These are phyloP conservation scores for Cnidoscolus chayamansa DNA, from an alignment of 441 rosid genomes.

Conservation along the genomic window DNA sequence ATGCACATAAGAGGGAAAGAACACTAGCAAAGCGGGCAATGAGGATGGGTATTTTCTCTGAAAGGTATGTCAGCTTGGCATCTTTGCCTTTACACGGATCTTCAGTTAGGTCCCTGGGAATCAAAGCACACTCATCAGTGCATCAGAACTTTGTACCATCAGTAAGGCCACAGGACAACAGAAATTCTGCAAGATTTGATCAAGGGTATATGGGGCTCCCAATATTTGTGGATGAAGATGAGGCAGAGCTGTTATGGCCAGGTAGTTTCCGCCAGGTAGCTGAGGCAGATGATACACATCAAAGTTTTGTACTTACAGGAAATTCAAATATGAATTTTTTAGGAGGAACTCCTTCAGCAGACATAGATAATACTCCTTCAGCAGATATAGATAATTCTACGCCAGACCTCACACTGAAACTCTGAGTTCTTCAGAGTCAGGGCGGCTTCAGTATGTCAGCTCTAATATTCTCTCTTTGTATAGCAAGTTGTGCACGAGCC, in stretches of 20 bases:
- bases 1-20: conserved; percentile 54
- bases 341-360: conserved; percentile 22
- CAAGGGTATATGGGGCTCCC: conserved; percentile 32
- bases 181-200: conserved; percentile 28
- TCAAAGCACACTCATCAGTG: conserved; percentile 45
- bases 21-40: conserved; percentile 47
- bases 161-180: conserved; percentile 26
- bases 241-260: conserved; percentile 45
- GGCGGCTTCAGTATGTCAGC: conserved; percentile 2
- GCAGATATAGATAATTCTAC: conserved; percentile 29
- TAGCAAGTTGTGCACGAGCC: conserved; percentile 15
- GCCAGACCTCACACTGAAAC: conserved; percentile 46
- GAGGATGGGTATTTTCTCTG: conserved; percentile 44
- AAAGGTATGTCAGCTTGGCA: conserved; percentile 38
- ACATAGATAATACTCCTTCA: conserved; percentile 26
- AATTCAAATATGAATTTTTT: conserved; percentile 32
- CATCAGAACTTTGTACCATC: conserved; percentile 33
- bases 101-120: conserved; percentile 38
- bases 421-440: conserved; percentile 17
- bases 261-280: conserved; percentile 43
- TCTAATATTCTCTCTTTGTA: conserved; percentile 18
- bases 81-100: conserved; percentile 44
- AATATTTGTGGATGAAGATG: conserved; percentile 39
- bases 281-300: conserved; percentile 19
- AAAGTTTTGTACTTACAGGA: conserved; percentile 29